Percentiles rank a stretch among this genome's conserved stretches.
Conservation (phyloP, 306 rosid genomes). For the Lotus japonicus region DNA sequence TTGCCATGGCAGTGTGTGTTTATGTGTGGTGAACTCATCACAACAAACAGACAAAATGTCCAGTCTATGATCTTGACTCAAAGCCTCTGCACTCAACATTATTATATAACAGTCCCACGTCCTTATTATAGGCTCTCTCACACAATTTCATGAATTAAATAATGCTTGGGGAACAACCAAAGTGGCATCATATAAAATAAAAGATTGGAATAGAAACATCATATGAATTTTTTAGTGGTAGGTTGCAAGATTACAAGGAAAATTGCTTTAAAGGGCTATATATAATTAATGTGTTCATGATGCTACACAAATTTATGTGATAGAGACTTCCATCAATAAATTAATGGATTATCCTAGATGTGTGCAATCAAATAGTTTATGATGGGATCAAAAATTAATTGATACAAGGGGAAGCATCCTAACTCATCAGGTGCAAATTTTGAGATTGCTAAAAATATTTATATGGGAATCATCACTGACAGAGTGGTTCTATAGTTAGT, state of each 20-base stretch:
- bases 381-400: background rate
- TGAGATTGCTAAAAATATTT: constrained; percentile 16
- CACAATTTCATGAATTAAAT: constrained; percentile 12
- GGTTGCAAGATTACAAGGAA: constrained; percentile 9
- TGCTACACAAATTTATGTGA: constrained; percentile 39
- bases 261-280: constrained; percentile 14
- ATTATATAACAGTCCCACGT: constrained; percentile 2
- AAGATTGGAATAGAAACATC: constrained; percentile 34
- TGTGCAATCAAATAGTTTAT: background rate
- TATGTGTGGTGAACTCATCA: constrained; percentile 1
- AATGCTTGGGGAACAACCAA: constrained; percentile 20
- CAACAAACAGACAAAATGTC: constrained; percentile 42
- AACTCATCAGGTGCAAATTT: constrained; percentile 23
- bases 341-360: constrained; percentile 29
- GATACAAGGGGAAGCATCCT: constrained; percentile 38
- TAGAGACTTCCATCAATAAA: constrained; percentile 38
- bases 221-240: constrained; percentile 21
- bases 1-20: constrained; percentile 23
- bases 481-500: constrained; percentile 41
- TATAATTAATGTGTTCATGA: constrained; percentile 43
- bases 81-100: constrained; percentile 12
- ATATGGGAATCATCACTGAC: constrained; percentile 45
- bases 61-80: constrained; percentile 44
- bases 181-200: constrained; percentile 36
- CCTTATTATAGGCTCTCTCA: constrained; percentile 16